Evolutionary conservation across 1,284 basidiomycete species (phyloP), one percentile per base, ranked within the genome.

Genomic region (Apiotrichum porosum): DNA sequence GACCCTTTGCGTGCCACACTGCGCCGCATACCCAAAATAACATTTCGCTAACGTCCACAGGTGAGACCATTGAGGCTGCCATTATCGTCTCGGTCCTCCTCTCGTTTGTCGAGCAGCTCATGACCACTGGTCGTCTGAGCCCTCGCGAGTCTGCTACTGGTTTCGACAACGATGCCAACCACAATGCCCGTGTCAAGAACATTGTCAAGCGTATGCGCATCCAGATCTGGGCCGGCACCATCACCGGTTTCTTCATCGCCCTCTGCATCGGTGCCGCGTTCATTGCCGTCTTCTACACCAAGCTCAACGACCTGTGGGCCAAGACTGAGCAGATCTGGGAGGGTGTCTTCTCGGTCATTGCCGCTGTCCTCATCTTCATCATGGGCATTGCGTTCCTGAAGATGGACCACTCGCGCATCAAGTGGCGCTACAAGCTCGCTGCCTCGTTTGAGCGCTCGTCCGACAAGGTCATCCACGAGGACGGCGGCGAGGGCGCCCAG

Each of bases 361-460:
- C 91, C 0, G 73, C 82, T 9, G 53, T 89, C 61, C 82, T 94
- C 79, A 92, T 95, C 60, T 83, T 84, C 62, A 71, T 82, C 57
- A 88, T 88, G 84, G 85, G 84, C 13, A 66, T 87, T 32, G 82
- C 83, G 15, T 86, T 88, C 81, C 77, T 86, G 59, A 71, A 69
- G 51, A 73, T 75, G 71, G 71, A 75, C 61, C 77, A 79, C 57
- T 85, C 90, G 12, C 87, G 89, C 66, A 80, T 84, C 19, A 89
- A 88, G 71, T 97, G 91, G 92, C 82, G 88, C 54, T 74, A 88
- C 64, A 94, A 93, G 77, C 81, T 97, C 40, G 78, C 82, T 49
- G 78, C 77, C 28, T 85, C 90, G 0, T 93, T 94, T 71, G 79
- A 83, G 9, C 9, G 21, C 18, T 30, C 26, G 14, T 47, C 47